Conservation (phyloP, 164 flowering plant genomes). For the Hamamelis virginiana region DNA sequence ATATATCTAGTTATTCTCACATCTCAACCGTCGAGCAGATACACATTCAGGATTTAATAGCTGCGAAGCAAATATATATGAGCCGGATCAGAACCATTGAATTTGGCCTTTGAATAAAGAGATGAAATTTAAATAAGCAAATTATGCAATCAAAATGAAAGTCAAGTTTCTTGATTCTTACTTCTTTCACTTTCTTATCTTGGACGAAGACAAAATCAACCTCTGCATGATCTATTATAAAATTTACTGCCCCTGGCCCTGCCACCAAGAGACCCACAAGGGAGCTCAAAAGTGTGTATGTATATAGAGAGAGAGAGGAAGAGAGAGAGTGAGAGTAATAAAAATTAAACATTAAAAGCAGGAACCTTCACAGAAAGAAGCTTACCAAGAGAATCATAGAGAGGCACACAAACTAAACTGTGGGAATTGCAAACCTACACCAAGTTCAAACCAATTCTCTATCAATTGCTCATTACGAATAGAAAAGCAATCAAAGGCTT, state of each 20-base stretch:
- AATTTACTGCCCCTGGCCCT: constrained; percentile 91
- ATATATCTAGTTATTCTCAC: constrained; percentile 42
- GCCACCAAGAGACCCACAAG: constrained; percentile 13
- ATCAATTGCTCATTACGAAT: not conserved
- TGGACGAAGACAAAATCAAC: constrained; percentile 80
- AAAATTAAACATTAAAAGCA: not conserved
- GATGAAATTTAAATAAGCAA: not conserved
- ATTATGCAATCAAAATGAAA: not conserved
- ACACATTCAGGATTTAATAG: constrained; percentile 58
- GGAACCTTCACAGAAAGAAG: not conserved
- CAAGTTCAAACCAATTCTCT: constrained; percentile 3
- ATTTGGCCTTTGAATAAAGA: not conserved
- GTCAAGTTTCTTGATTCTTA: constrained; percentile 25
- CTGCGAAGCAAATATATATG: constrained; percentile 42
- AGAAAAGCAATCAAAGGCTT: not conserved
- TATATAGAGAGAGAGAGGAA: not conserved
- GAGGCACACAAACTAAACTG: constrained; percentile 88
- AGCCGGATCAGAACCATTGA: constrained; percentile 1
- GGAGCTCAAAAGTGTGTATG: too few relatives aligned
- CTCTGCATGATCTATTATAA: constrained; percentile 83
- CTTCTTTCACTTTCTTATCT: constrained; percentile 75
- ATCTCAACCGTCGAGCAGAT: constrained; percentile 55
- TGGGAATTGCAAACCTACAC: constrained; percentile 84
- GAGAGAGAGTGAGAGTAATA: not conserved
- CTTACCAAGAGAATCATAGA: constrained; percentile 92